Evolutionary conservation across 805 yeast species (phyloP), one percentile per base, ranked within the genome.

Genomic region (Teunomyces atbi): DNA sequence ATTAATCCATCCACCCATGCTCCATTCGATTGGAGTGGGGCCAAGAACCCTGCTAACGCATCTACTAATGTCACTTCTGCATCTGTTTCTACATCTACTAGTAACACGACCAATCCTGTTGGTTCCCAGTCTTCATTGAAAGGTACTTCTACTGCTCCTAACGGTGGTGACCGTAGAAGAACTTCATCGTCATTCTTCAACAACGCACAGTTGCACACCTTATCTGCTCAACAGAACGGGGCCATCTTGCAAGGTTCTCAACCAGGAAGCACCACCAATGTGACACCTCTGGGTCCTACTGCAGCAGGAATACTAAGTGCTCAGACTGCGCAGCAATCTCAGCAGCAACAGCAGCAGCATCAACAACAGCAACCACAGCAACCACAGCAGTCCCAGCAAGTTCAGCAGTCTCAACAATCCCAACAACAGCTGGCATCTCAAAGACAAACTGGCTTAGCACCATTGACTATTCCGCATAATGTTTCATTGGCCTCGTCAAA

Each of bases 141-240:
- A 20, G 42, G 43, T 13, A 16, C 30, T 34, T 28, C 44, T 13
- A 39, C 33, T 13, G 39, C 49, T 5, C 19, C 41, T 13, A 40
- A 36, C 19, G 44, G 44, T 21, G 32, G 49, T 36, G 69, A 76
- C 50, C 71, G 81, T 56, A 71, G 82, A 66, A 71, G 83, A 68
- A 76, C 78, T 39, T 69, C 78, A 8, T 76, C 82, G 28, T 76
- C 77, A 12, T 79, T 79, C 57, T 79, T 78, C 66, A 74, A 65
- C 37, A 41, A 41, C 16, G 8, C 34, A 13, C 36, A 21, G 40
- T 30, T 37, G 32, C 50, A 47, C 39, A 20, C 42, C 15, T 41
- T 44, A 21, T 23, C 45, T 18, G 10, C 33, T 8, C 44, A 38
- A 20, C 45, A 29, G 21, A 32, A 18, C 11, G 45, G 36, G 6